phyloP scores from a whole-genome alignment of 106 monocot genomes.

The Platanthera guangdongensis region DNA sequence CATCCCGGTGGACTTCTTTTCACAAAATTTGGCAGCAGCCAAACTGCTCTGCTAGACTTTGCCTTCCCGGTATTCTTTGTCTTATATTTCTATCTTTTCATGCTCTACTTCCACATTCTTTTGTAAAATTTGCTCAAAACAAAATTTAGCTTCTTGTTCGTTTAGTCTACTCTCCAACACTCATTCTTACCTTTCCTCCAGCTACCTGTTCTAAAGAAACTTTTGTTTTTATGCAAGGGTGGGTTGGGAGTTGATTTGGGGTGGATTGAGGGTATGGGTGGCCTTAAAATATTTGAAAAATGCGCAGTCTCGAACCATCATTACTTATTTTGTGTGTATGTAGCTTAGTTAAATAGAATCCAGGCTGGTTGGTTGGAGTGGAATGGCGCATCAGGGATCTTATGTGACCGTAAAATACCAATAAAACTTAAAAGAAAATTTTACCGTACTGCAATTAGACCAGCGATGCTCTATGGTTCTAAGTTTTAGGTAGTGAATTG shows the following conservation, averaged over 20 bases:
- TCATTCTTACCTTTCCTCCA: background rate
- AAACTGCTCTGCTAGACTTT: constrained; percentile 84
- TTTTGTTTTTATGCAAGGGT: background rate
- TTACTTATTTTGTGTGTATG: background rate
- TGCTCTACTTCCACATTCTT: background rate
- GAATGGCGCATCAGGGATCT: no score
- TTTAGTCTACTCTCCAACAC: background rate
- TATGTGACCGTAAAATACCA: no score
- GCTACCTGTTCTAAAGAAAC: background rate
- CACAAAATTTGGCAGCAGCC: constrained; percentile 89
- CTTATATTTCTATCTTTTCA: background rate
- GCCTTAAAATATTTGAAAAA: background rate
- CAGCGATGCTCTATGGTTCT: no score
- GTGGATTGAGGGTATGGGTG: no score
- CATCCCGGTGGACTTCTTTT: constrained; percentile 85
- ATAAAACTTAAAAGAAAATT: no score
- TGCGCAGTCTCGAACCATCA: background rate
- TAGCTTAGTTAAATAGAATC: background rate
- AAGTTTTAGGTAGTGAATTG: no score
- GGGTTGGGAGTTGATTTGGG: background rate
- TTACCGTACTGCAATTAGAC: no score
- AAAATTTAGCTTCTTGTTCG: background rate
- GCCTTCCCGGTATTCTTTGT: constrained; percentile 67
- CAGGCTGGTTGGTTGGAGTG: no score
- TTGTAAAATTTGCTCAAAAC: background rate